Evolutionary conservation across 2,329 filamentous ascomycete species (phyloP).

Genomic region (Incumbomyces delicatus): DNA sequence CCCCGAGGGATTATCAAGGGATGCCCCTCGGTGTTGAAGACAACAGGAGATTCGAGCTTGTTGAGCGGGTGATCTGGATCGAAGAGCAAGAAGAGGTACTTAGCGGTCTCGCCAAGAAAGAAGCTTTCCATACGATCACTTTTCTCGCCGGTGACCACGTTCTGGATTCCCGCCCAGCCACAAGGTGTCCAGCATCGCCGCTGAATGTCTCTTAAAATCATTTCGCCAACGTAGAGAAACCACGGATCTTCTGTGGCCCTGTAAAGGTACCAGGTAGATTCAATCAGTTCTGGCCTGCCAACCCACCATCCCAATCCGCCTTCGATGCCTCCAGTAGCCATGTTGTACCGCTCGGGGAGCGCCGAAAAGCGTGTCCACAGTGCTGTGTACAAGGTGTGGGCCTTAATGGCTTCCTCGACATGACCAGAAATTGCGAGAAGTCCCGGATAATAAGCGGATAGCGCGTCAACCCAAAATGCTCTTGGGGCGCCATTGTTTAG

Average conservation of each 20-base stretch:
- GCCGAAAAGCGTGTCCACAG: slow-evolving; percentile 94
- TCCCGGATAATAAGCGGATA: slow-evolving; percentile 91
- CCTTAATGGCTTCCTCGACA: slow-evolving; percentile 79
- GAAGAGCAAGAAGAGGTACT: slow-evolving; percentile 90
- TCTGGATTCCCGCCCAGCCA: slow-evolving; percentile 84
- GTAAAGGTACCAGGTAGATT: slow-evolving; percentile 94
- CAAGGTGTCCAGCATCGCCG: slow-evolving; percentile 81
- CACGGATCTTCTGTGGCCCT: slow-evolving; percentile 87
- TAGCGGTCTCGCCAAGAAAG: slow-evolving; percentile 90
- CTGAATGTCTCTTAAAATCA: slow-evolving; percentile 82
- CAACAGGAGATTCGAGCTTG: slow-evolving; percentile 71
- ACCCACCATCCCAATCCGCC: slow-evolving; percentile 89
- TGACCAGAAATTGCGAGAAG: slow-evolving; percentile 78
- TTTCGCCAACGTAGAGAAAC: slow-evolving; percentile 93
- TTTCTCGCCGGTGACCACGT: slow-evolving; percentile 72
- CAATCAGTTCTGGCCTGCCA: slow-evolving; percentile 89
- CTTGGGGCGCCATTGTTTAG: slow-evolving; percentile 76
- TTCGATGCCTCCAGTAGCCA: slow-evolving; percentile 73
- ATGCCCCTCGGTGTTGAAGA: slow-evolving; percentile 94
- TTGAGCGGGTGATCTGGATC: slow-evolving; percentile 80
- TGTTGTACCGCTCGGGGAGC: slow-evolving; percentile 87
- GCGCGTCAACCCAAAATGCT: slow-evolving; percentile 90
- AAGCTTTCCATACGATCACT: slow-evolving; percentile 98
- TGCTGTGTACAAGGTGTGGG: slow-evolving; percentile 82
- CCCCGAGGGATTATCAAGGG: slow-evolving; percentile 68